These are phyloP conservation scores for Linum trigynum DNA, from an alignment of 345 rosid species.

Conservation along the genomic window DNA sequence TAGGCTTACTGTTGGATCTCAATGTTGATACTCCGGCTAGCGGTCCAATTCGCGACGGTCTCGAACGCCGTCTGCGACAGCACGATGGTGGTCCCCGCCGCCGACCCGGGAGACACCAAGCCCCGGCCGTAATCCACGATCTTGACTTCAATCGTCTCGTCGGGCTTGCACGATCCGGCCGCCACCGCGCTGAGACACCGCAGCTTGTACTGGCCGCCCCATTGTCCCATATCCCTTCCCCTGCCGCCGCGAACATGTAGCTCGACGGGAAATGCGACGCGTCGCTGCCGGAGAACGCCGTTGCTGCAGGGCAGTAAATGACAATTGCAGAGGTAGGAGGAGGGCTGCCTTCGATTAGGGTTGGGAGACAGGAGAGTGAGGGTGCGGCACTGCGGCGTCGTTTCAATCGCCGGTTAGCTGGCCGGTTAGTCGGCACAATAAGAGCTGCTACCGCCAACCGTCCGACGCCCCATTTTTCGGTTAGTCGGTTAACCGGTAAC, in stretches of 20 bases:
- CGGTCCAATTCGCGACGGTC: conserved; percentile 28
- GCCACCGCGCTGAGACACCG: conserved; percentile 45
- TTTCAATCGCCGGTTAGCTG: no score
- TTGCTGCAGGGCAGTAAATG: no score
- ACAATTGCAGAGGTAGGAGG: no score
- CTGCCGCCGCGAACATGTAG: conserved; percentile 57
- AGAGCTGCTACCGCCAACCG: no score
- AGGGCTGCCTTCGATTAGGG: no score
- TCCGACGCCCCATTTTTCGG: no score
- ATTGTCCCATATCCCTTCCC: conserved; percentile 64
- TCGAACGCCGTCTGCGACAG: conserved; percentile 40
- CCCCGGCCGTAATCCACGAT: conserved; percentile 36
- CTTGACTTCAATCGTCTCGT: conserved; percentile 34
- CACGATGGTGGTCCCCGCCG: conserved; percentile 33
- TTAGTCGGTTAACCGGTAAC: no score
- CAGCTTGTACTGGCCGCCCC: conserved; percentile 52
- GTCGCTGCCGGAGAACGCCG: conserved; percentile 32
- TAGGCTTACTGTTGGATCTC: no score
- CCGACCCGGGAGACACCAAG: conserved; percentile 13
- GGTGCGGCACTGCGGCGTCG: no score
- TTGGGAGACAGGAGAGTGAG: no score
- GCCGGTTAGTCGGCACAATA: no score
- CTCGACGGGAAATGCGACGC: conserved; percentile 44
- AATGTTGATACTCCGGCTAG: no score
- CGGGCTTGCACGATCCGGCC: conserved; percentile 26